Evolutionary conservation across 2,329 filamentous ascomycete species (phyloP).

Genomic region (Exserohilum turcica): DNA sequence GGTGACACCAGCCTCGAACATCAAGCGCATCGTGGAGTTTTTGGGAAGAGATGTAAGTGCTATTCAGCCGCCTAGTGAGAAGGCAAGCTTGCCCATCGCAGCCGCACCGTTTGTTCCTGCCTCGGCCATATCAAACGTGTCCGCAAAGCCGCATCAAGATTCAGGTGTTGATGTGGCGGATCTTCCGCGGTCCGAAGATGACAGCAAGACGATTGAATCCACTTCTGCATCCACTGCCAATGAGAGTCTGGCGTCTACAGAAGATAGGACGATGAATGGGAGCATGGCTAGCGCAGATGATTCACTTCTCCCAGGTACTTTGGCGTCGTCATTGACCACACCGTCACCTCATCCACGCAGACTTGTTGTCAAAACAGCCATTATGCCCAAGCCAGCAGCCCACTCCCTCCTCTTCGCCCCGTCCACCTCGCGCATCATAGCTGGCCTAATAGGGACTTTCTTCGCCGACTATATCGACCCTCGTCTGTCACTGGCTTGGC

Average conservation of each 20-base stretch:
- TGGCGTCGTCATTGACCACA: slow-evolving; percentile 6
- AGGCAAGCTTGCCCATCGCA: slow-evolving; percentile 54
- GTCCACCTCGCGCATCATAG: slow-evolving; percentile 73
- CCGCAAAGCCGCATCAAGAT: slow-evolving; percentile 42
- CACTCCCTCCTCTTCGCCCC: slow-evolving; percentile 86
- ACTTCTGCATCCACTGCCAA: slow-evolving; percentile 23
- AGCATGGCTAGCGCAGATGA: slow-evolving; percentile 23
- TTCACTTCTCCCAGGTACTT: slow-evolving; percentile 9
- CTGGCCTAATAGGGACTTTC: slow-evolving; percentile 83
- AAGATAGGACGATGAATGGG: slow-evolving; percentile 43
- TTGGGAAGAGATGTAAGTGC: slow-evolving; percentile 47
- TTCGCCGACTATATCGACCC: slow-evolving; percentile 74
- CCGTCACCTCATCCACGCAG: slow-evolving; percentile 36
- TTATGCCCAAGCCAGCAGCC: slow-evolving; percentile 77
- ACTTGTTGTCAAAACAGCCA: slow-evolving; percentile 66
- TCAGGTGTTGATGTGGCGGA: slow-evolving; percentile 42
- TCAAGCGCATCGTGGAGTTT: slow-evolving; percentile 67
- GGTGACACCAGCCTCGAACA: slow-evolving; percentile 73
- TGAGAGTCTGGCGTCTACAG: slow-evolving; percentile 23
- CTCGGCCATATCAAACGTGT: slow-evolving; percentile 20
- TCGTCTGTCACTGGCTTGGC: slow-evolving; percentile 84
- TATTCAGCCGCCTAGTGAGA: slow-evolving; percentile 36
- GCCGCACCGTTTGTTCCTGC: slow-evolving; percentile 55
- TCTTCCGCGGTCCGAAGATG: slow-evolving; percentile 29
- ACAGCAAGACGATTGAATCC: slow-evolving; percentile 19